These are phyloP conservation scores for Jaminaea rosea DNA, from an alignment of 1,284 basidiomycete species.

Conservation along the genomic window DNA sequence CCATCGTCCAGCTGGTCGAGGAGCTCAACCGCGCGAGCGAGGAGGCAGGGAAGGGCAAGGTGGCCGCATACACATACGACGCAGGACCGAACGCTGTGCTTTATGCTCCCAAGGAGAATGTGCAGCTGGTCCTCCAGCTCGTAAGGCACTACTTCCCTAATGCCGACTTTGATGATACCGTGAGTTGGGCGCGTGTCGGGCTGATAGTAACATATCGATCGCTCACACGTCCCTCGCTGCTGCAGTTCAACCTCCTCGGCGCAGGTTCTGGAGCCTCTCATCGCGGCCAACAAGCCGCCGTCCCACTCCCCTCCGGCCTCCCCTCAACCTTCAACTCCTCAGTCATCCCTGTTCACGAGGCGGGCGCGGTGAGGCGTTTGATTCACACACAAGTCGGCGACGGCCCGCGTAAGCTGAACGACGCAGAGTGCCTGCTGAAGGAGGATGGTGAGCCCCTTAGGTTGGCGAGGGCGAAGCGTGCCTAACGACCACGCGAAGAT, in stretches of 20 bases:
- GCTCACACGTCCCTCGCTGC: background rate
- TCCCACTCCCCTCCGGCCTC: constrained; percentile 20
- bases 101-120: constrained; percentile 61
- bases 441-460: constrained; percentile 34
- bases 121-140: constrained; percentile 23
- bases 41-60: constrained; percentile 55
- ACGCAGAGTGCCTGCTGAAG: constrained; percentile 24
- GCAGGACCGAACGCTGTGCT: constrained; percentile 98
- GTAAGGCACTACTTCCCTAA: constrained; percentile 46
- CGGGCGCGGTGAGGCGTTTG: constrained; percentile 37
- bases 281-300: constrained; percentile 24
- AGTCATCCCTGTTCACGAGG: constrained; percentile 41
- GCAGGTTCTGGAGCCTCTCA: constrained; percentile 33
- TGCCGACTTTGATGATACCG: constrained; percentile 44
- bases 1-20: constrained; percentile 54
- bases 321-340: constrained; percentile 32
- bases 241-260: constrained; percentile 35
- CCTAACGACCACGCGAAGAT: no score
- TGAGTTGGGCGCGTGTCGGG: constrained; percentile 11
- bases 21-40: constrained; percentile 80
- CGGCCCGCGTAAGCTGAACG: constrained; percentile 34
- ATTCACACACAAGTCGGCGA: constrained; percentile 46
- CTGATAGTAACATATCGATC: background rate
- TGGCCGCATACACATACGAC: constrained; percentile 95
- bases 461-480: constrained; percentile 36